These are phyloP conservation scores for Firmiana major DNA, from an alignment of 345 rosid genomes.

Conservation along the genomic window DNA sequence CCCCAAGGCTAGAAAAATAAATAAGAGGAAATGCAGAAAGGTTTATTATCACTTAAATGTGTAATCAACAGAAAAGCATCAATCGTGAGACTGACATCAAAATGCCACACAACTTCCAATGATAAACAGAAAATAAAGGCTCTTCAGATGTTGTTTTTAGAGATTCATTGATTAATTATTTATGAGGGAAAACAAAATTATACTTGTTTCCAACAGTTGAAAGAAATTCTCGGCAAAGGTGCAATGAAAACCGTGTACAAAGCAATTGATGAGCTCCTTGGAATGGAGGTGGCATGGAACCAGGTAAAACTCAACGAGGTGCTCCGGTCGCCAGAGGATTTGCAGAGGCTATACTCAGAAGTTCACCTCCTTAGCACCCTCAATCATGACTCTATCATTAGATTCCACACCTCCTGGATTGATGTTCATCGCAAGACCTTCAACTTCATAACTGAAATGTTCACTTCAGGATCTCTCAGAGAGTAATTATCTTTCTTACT, in stretches of 20 bases:
- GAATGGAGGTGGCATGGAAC: slow-evolving; percentile 86
- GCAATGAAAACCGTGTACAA: slow-evolving; percentile 85
- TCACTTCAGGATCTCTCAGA: slow-evolving; percentile 77
- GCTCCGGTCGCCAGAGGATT: slow-evolving; percentile 61
- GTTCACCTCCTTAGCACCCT: slow-evolving; percentile 85
- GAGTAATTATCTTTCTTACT: slow-evolving; percentile 34
- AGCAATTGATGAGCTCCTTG: slow-evolving; percentile 70
- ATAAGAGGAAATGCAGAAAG: no score
- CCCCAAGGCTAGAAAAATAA: no score
- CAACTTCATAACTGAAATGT: slow-evolving; percentile 86
- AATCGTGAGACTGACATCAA: no score
- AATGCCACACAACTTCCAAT: no score
- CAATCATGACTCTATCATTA: slow-evolving; percentile 60
- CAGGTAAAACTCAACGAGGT: slow-evolving; percentile 55
- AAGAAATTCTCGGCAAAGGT: slow-evolving; percentile 71
- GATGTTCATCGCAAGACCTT: slow-evolving; percentile 49
- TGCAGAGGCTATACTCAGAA: slow-evolving; percentile 76
- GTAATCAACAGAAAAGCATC: no score
- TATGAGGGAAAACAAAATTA: not conserved
- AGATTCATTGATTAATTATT: slow-evolving; percentile 1
- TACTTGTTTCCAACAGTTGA: slow-evolving; percentile 31
- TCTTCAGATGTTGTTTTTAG: not conserved
- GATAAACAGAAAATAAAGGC: no score
- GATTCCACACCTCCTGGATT: slow-evolving; percentile 74
- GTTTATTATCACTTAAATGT: no score